Base-by-base conservation (phyloP, 2,329 filamentous ascomycete genomes). In the Colletotrichum chlorophyti region DNA sequence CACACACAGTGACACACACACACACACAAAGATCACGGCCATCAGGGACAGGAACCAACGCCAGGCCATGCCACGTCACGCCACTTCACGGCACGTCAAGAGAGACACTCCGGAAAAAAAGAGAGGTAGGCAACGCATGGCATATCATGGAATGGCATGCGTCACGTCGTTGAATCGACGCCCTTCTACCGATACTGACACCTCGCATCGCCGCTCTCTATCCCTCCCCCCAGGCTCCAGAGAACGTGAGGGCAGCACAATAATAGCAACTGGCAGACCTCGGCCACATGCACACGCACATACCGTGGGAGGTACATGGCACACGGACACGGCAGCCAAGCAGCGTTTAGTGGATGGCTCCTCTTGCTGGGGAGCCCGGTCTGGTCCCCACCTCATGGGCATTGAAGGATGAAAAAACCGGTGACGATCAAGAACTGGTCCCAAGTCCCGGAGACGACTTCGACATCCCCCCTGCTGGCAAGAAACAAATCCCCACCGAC, bases 391-490 rank as follows among this genome's bases (percentile, higher is more conserved):
- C 51, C 17, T 43, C 37, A 31, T 55, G 17, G 50, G 45, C 32
- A 40, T 51, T 31, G 38, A 40, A 59, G 32, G 43, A 55, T n/a
- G 51, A 35, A 55, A 58, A 45, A 27, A 43, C 32, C n/a, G 26
- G 55, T 21, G 55, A 17, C 37, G 43, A 59, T 49, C 43, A 38
- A 43, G 50, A 26, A 26, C 47, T 17, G 17, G 47, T 50, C 47
- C 40, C 35, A 3, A 10, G 26, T 15, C 17, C 51, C 41, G 38
- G 55, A 50, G 55, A 55, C 55, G 51, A 59, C 43, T 55, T 59
- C 14, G 51, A 27, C 55, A 55, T 59, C 43, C 51, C 43, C 55
- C 43, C 38, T 45, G 55, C 51, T 43, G 55, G 51, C 51, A 27
- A 34, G 43, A 38, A 17, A 29, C 19, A n/a, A n/a, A n/a, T n/a